phyloP scores from a whole-genome alignment of 2,329 filamentous ascomycete species.

The Didymella segeticola region DNA sequence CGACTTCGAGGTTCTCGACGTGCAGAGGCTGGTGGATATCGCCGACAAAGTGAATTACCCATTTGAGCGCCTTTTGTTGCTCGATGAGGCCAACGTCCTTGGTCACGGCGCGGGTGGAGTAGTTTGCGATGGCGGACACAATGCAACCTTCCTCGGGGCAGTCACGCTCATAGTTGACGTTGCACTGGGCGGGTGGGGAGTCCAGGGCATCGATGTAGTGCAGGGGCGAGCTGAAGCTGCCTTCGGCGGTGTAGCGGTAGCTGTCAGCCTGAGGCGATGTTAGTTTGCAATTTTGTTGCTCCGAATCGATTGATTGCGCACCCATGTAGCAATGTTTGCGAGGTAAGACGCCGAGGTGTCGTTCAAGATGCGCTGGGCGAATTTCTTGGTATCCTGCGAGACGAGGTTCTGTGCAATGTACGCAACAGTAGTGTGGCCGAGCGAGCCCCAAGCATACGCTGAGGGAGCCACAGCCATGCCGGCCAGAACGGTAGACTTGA shows the following conservation, averaged over 20 bases:
- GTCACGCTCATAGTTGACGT: slow-evolving; percentile 59
- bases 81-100: slow-evolving; percentile 39
- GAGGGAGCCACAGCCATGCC: slow-evolving; percentile 33
- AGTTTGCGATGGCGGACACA: slow-evolving; percentile 61
- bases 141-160: slow-evolving; percentile 59
- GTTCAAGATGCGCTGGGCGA: slow-evolving; percentile 53
- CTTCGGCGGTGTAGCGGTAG: slow-evolving; percentile 58
- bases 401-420: slow-evolving; percentile 61
- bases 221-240: slow-evolving; percentile 55
- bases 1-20: slow-evolving; percentile 55
- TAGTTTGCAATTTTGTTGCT: not conserved
- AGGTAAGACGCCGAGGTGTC: slow-evolving; percentile 56
- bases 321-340: slow-evolving; percentile 60
- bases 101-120: slow-evolving; percentile 49
- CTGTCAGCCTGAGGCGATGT: slow-evolving; percentile 50
- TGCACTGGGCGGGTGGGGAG: slow-evolving; percentile 55
- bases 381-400: slow-evolving; percentile 51
- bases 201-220: slow-evolving; percentile 62
- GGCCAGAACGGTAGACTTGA: slow-evolving; percentile 32
- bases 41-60: slow-evolving; percentile 65
- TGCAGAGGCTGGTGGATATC: slow-evolving; percentile 78
- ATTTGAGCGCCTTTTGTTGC: slow-evolving; percentile 55
- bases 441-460: slow-evolving; percentile 57
- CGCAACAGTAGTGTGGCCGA: slow-evolving; percentile 63
- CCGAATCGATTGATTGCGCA: not conserved